Evolutionary conservation across 306 rosid genomes (phyloP).

Genomic region (Dalbergia oliveri): DNA sequence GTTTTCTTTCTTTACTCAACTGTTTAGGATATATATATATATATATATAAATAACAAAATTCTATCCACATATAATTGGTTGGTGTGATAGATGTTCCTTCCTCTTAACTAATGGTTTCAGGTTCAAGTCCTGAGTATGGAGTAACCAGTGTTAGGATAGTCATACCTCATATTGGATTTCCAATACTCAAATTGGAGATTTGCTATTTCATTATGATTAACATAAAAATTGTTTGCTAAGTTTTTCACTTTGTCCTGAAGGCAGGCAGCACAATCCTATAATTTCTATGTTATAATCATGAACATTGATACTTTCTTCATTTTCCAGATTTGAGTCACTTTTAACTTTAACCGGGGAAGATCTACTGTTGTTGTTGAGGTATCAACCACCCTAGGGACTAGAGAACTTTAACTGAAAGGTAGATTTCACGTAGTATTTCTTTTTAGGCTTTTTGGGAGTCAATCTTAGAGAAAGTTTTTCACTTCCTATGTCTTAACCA

Average conservation of each 20-base stretch:
- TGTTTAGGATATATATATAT: not conserved
- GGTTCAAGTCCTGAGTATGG: too few species aligned
- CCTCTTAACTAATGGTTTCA: too few species aligned
- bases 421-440: constrained; percentile 8
- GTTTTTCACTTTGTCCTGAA: constrained; percentile 48
- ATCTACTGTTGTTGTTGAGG: constrained; percentile 30
- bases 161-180: too few species aligned
- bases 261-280: constrained; percentile 51
- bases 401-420: constrained; percentile 6
- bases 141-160: too few species aligned
- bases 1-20: not conserved
- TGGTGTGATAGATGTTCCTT: not conserved
- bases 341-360: constrained; percentile 36
- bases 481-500: constrained; percentile 13
- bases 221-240: constrained; percentile 27
- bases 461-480: constrained; percentile 5
- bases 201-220: constrained; percentile 1
- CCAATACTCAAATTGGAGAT: too few species aligned
- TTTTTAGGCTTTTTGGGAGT: constrained; percentile 23
- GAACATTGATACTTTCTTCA: constrained; percentile 34
- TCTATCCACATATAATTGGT: too few species aligned
- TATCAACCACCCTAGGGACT: constrained; percentile 33
- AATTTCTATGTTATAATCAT: constrained; percentile 39
- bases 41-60: too few species aligned
- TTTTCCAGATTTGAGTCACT: constrained; percentile 27